Evolutionary conservation across 768 basidiomycete species (phyloP).

Genomic region (Amanita pallidorosea): DNA sequence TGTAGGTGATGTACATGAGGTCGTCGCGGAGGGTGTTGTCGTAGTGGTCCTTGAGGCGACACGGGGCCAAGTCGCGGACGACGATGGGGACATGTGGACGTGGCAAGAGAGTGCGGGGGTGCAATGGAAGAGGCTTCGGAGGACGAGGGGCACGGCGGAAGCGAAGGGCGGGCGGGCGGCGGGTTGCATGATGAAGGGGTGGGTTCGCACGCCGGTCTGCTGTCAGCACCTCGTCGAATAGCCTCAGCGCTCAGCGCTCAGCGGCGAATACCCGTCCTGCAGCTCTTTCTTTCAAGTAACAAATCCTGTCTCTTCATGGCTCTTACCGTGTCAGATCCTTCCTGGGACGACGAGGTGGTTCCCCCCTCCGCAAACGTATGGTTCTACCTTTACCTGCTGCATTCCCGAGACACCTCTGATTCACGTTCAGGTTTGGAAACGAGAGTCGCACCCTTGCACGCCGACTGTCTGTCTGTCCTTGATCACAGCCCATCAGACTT

Average conservation of each 20-base stretch:
- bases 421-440: constrained; percentile 54
- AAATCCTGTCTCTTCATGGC: constrained; percentile 21
- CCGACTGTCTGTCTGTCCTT: constrained; percentile 67
- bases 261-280: background rate
- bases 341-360: constrained; percentile 79
- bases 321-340: constrained; percentile 39
- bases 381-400: constrained; percentile 10
- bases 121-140: constrained; percentile 30
- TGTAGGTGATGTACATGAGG: constrained; percentile 91
- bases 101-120: constrained; percentile 51
- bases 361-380: constrained; percentile 72
- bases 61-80: constrained; percentile 60
- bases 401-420: constrained; percentile 6
- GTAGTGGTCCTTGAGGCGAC: constrained; percentile 79
- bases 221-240: too few relatives aligned
- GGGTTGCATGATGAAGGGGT: background rate
- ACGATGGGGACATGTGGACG: constrained; percentile 57
- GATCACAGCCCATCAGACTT: constrained; percentile 27
- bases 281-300: background rate
- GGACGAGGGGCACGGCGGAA: constrained; percentile 46
- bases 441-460: constrained; percentile 67
- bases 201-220: background rate
- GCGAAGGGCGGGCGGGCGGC: constrained; percentile 22
- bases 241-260: too few relatives aligned
- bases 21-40: constrained; percentile 72